These are phyloP conservation scores for Scutellaria minor DNA, from an alignment of 257 asterid genomes.

Conservation along the genomic window DNA sequence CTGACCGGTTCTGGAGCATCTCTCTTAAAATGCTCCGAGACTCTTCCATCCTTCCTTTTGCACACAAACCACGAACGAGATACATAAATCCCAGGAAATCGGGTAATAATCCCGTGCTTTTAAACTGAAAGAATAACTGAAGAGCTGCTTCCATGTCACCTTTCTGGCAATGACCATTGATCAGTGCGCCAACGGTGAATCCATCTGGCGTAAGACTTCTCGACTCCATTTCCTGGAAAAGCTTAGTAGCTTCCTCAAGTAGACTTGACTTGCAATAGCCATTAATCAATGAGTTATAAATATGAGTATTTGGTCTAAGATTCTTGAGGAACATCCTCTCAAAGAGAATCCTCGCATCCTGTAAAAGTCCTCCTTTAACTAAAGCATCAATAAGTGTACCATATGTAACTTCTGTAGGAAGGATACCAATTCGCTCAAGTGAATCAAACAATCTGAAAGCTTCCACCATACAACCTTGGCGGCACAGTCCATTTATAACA, in stretches of 20 bases:
- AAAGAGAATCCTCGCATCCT: constrained; percentile 66
- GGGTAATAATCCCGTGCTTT: constrained; percentile 59
- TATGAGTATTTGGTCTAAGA: constrained; percentile 56
- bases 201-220: constrained; percentile 66
- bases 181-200: constrained; percentile 75
- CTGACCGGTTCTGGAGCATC: constrained; percentile 71
- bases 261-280: constrained; percentile 74
- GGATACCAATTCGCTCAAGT: constrained; percentile 50
- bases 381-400: constrained; percentile 80
- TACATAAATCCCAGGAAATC: constrained; percentile 83
- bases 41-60: constrained; percentile 98
- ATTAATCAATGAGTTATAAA: constrained; percentile 76
- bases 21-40: constrained; percentile 71
- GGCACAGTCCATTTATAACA: constrained; percentile 74
- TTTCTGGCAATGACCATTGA: constrained; percentile 69
- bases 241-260: constrained; percentile 61
- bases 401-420: constrained; percentile 77
- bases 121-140: constrained; percentile 58
- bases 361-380: constrained; percentile 69
- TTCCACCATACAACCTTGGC: constrained; percentile 79
- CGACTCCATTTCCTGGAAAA: constrained; percentile 64
- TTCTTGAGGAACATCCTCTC: constrained; percentile 64
- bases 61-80: constrained; percentile 72
- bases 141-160: constrained; percentile 96
- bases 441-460: constrained; percentile 89